These are phyloP conservation scores for Massarina eburnea DNA, from an alignment of 2,329 filamentous ascomycete genomes.

Conservation along the genomic window DNA sequence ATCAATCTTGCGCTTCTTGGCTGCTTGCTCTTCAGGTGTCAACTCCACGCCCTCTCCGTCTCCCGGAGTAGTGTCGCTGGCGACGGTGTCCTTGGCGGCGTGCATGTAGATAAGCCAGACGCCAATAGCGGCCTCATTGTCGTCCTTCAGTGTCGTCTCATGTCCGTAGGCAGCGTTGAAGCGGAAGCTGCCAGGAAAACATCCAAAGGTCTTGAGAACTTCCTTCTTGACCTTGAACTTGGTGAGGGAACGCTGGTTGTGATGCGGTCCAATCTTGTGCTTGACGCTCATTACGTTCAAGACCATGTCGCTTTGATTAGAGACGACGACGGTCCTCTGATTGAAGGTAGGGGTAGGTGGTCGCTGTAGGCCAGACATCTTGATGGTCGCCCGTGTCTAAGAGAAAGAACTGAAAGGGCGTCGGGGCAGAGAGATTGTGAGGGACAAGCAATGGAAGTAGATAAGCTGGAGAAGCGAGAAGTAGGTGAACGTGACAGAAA, in stretches of 20 bases:
- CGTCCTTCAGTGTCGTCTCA: conserved; percentile 2
- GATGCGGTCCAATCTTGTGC: too few relatives aligned
- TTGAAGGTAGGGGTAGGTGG: not conserved
- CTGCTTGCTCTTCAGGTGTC: not conserved
- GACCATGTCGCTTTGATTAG: not conserved
- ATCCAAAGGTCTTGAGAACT: conserved; percentile 1
- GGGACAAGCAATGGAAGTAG: too few relatives aligned
- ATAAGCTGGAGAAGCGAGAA: too few relatives aligned
- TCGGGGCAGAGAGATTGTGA: too few relatives aligned
- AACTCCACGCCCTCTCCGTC: not conserved
- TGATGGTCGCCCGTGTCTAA: too few relatives aligned
- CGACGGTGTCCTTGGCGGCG: not conserved
- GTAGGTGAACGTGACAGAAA: too few relatives aligned
- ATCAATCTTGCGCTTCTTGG: not conserved
- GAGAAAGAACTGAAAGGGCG: too few relatives aligned
- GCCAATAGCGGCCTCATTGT: conserved; percentile 4
- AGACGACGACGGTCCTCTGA: not conserved
- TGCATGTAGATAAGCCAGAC: conserved; percentile 9
- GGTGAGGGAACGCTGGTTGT: not conserved
- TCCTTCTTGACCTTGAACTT: conserved; percentile 1
- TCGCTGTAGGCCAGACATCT: not conserved
- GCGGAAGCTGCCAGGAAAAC: conserved; percentile 3
- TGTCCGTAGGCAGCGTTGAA: conserved; percentile 5
- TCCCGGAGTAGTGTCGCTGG: not conserved
- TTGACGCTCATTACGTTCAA: not conserved